Base-by-base conservation (phyloP, 208 protist genomes). In the Wallacemonas collosoma region DNA sequence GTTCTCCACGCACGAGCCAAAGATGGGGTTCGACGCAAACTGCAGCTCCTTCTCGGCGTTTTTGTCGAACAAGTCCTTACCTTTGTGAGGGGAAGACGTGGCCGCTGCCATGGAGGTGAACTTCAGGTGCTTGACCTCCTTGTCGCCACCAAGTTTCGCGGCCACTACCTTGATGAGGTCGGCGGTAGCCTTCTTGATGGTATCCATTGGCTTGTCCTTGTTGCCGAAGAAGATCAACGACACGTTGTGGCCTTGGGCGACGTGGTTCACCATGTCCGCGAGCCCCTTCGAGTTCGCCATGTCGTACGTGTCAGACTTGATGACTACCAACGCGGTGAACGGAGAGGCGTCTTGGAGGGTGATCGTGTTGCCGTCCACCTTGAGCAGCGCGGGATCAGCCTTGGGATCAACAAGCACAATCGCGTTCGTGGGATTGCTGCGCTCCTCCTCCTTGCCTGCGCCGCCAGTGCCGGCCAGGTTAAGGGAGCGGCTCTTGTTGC, bases 11-110 rank as follows among this genome's bases (percentile, higher is more conserved):
- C 82, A 89, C 12, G 73, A 61, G 64, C 87, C 87, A 63, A 79
- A 90, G 36, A 93, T 72, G 17, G 84, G 81, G 72, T 93, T 89
- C 9, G 84, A 87, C 51, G 81, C 87, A 63, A 86, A 83, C 12
- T 57, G 57, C 38, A 82, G 53, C 44, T 75, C 73, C 60, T 77
- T 79, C 72, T 73, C 74, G 44, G 45, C 67, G 17, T 40, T 50
- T 4, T 41, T 44, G 35, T 73, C 75, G n/a, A 77, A 67, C 35
- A 90, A 62, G 71, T 90, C 87, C 45, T 73, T 83, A 72, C 65
- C 77, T 48, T 50, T 81, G 51, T 57, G 76, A 5, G 72, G 60
- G 50, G 66, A 77, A 11, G 75, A 68, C 41, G 88, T 75, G 35
- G 75, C 73, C 38, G 80, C 76, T 1, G 80, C 81, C 38, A 75